Conservation (phyloP, 352 stramenopile species). For the Pythium oligandrum region DNA sequence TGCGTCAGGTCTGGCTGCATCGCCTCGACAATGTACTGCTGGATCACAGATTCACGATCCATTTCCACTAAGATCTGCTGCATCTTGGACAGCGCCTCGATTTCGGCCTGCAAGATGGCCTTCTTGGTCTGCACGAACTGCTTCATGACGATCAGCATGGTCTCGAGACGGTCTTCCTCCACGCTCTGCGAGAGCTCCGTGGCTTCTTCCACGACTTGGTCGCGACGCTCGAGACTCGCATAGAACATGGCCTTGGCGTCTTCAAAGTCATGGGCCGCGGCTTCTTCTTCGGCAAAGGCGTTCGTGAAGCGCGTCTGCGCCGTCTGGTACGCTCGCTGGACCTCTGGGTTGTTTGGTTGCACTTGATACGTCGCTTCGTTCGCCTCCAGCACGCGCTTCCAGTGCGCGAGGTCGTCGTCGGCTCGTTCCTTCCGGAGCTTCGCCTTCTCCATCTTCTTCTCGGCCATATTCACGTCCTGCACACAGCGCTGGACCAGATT, state of each 20-base stretch:
- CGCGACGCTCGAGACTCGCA: conserved; percentile 59
- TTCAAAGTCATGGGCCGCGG: conserved; percentile 51
- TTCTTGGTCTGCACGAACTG: conserved; percentile 86
- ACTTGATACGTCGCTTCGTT: conserved; percentile 82
- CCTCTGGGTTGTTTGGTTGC: conserved; percentile 73
- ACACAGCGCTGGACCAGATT: conserved; percentile 79
- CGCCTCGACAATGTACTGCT: conserved; percentile 82
- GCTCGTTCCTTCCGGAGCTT: conserved; percentile 52
- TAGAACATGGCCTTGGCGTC: conserved; percentile 49
- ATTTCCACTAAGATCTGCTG: conserved; percentile 63
- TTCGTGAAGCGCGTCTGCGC: conserved; percentile 58
- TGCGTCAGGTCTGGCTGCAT: conserved; percentile 82
- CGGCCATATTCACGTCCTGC: conserved; percentile 53
- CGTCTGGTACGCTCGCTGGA: conserved; percentile 58
- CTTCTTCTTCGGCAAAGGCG: conserved; percentile 62
- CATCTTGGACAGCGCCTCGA: conserved; percentile 65
- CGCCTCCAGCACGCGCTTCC: conserved; percentile 63
- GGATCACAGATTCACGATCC: conserved; percentile 79
- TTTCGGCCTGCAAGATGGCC: conserved; percentile 75
- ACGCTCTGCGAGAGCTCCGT: conserved; percentile 74
- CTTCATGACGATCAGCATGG: conserved; percentile 77
- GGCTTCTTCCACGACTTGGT: conserved; percentile 79
- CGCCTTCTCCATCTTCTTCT: conserved; percentile 80
- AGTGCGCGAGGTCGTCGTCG: conserved; percentile 68
- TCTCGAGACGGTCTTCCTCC: conserved; percentile 82